These are phyloP conservation scores for Hypoxylon intermedium DNA, from an alignment of 495 filamentous ascomycete genomes.

Conservation along the genomic window DNA sequence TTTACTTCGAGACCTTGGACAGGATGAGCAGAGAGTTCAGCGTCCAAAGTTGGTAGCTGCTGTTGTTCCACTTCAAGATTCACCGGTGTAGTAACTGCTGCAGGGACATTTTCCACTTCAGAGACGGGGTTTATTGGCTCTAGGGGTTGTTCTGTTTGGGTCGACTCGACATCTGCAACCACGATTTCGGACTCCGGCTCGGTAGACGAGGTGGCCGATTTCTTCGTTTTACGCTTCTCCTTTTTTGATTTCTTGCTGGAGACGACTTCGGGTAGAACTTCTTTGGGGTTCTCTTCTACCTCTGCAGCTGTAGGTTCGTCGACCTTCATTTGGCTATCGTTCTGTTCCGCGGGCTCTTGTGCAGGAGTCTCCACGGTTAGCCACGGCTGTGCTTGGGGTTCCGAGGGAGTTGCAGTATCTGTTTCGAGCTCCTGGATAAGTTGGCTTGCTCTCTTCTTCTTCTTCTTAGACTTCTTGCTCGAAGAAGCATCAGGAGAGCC, in stretches of 20 bases:
- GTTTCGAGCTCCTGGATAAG: slow-evolving; percentile 14
- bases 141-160: slow-evolving; percentile 1
- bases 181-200: slow-evolving; percentile 34
- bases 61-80: slow-evolving; percentile 3
- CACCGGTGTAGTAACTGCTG: not conserved
- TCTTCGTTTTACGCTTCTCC: slow-evolving; percentile 43
- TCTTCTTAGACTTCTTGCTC: slow-evolving; percentile 35
- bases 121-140: not conserved
- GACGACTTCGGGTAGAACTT: slow-evolving; percentile 16
- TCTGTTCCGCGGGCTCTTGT: slow-evolving; percentile 21
- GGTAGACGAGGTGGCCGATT: slow-evolving; percentile 9
- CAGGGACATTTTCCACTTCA: slow-evolving; percentile 6
- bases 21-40: not conserved
- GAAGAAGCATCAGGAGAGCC: slow-evolving; percentile 19
- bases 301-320: slow-evolving; percentile 16
- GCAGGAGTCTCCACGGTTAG: slow-evolving; percentile 21
- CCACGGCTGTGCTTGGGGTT: slow-evolving; percentile 10
- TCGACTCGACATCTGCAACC: slow-evolving; percentile 9
- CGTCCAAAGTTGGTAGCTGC: slow-evolving; percentile 5
- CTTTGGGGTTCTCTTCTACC: slow-evolving; percentile 8
- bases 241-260: slow-evolving; percentile 43
- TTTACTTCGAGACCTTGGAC: slow-evolving; percentile 3
- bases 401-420: slow-evolving; percentile 20
- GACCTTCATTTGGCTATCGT: slow-evolving; percentile 15
- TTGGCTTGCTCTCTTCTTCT: slow-evolving; percentile 37